Evolutionary conservation across 2,329 filamentous ascomycete species (phyloP).

Genomic region (Alternaria viburni): DNA sequence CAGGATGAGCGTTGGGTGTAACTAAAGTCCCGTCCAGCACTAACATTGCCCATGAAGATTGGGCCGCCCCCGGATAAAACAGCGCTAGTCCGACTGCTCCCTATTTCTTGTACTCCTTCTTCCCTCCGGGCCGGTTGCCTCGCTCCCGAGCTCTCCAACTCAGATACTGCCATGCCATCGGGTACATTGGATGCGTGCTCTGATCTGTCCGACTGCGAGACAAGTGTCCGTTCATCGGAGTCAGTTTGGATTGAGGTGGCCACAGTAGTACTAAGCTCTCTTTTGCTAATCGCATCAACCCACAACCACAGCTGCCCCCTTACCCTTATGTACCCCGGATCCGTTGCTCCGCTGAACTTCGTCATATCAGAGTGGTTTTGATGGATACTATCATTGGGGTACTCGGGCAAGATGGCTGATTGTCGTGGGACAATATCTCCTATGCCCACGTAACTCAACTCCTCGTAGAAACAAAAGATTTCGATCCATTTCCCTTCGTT

Average conservation of each 20-base stretch:
- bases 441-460: background rate
- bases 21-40: background rate
- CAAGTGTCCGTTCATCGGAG: background rate
- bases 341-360: background rate
- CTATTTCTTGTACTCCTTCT: background rate
- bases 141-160: background rate
- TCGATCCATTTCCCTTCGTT: background rate
- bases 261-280: background rate
- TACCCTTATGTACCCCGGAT: background rate
- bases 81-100: background rate
- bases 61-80: background rate
- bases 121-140: too few relatives aligned
- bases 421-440: background rate
- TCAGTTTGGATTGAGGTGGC: rapidly evolving
- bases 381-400: background rate
- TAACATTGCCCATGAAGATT: background rate
- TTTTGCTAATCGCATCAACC: background rate
- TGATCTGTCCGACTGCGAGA: background rate
- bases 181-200: background rate
- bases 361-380: background rate
- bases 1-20: too few relatives aligned
- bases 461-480: background rate
- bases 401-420: rapidly evolving
- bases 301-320: background rate
- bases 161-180: background rate